These are phyloP conservation scores for Diaporthe sp. DNA, from an alignment of 2,329 filamentous ascomycete genomes.

Conservation along the genomic window DNA sequence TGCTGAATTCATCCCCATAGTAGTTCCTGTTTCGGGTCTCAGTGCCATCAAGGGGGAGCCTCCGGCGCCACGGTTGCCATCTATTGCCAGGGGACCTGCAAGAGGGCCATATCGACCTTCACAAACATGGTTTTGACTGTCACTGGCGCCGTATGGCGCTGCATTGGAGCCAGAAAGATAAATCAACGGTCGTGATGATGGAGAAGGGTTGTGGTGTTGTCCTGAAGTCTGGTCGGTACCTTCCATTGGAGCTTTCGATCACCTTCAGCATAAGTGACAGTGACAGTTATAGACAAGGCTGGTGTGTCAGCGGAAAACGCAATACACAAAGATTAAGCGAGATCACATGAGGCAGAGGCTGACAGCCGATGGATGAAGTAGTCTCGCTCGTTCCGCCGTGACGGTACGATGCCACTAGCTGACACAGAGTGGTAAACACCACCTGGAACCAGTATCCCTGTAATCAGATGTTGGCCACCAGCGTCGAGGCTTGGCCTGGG, in stretches of 20 bases:
- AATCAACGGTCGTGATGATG: slow-evolving; percentile 6
- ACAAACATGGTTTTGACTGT: not conserved
- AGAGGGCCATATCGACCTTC: slow-evolving; percentile 3
- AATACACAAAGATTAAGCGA: slow-evolving; percentile 15
- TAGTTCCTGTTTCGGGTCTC: not conserved
- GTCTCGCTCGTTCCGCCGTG: slow-evolving; percentile 1
- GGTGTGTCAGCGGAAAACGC: not conserved
- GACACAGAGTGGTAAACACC: not conserved
- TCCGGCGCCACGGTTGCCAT: not conserved
- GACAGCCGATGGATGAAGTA: not conserved
- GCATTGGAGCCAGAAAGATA: not conserved
- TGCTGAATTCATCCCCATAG: not conserved
- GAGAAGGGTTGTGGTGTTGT: not conserved
- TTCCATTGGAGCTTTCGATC: slow-evolving; percentile 19
- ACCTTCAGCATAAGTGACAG: not conserved
- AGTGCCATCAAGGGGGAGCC: not conserved
- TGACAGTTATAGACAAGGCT: not conserved
- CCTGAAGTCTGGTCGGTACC: slow-evolving; percentile 10
- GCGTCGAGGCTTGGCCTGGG: not conserved
- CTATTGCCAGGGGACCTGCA: not conserved
- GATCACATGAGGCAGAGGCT: not conserved
- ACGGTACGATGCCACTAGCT: not conserved
- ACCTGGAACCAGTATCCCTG: not conserved
- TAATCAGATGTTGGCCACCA: not conserved
- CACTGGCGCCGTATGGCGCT: not conserved